Evolutionary conservation across 768 basidiomycete genomes (phyloP).

Genomic region (Lepiota brunneoincarnata): DNA sequence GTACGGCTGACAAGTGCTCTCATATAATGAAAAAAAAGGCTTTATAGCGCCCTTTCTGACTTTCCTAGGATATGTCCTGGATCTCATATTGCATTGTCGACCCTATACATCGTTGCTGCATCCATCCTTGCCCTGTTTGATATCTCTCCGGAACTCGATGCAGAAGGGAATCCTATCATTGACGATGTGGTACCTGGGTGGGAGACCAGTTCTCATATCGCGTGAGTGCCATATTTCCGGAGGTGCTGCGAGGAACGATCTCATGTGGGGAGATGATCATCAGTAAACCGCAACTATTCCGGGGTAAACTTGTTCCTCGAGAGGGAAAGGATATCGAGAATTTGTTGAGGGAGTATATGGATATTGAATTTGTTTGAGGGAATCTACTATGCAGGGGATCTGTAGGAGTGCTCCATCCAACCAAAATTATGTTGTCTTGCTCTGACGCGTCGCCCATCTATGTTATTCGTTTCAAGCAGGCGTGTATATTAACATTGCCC

Average conservation of each 20-base stretch:
- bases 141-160: slow-evolving; percentile 13
- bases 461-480: too few species aligned
- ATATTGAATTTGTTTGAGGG: not conserved
- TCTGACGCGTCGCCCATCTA: too few species aligned
- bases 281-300: slow-evolving; percentile 3
- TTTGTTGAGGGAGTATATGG: not conserved
- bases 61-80: slow-evolving; percentile 10
- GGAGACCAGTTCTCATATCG: not conserved
- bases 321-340: not conserved
- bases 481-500: too few species aligned
- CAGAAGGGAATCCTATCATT: slow-evolving; percentile 8
- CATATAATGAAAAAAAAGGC: too few species aligned
- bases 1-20: slow-evolving; percentile 7
- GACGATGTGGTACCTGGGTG: not conserved
- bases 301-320: not conserved
- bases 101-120: slow-evolving; percentile 1
- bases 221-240: slow-evolving; percentile 1
- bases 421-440: too few species aligned
- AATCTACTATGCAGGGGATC: not conserved
- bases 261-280: too few species aligned
- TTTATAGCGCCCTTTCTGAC: too few species aligned
- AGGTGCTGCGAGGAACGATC: too few species aligned
- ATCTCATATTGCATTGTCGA: not conserved
- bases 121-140: slow-evolving; percentile 15
- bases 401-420: not conserved